phyloP scores from a whole-genome alignment of 176 grass and related monocot genomes.

The Saccharum officinarum region DNA sequence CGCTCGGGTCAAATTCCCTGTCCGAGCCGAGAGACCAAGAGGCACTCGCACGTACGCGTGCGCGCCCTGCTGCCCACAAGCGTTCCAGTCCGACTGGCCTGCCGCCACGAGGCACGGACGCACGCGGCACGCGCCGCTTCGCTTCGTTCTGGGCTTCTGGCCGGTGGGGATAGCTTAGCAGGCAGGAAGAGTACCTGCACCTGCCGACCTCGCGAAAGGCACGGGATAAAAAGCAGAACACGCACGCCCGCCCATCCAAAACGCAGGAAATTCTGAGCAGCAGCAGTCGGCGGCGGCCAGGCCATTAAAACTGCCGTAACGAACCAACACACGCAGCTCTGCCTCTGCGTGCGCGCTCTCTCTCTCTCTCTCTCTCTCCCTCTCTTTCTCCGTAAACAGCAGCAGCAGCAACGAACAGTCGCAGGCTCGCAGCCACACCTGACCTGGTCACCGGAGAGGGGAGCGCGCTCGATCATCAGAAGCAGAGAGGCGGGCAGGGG shows the following conservation, averaged over 20 bases:
- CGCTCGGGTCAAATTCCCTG: background rate
- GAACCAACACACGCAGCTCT: conserved; percentile 21
- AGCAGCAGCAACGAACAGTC: background rate
- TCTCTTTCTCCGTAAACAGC: background rate
- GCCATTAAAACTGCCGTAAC: conserved; percentile 18
- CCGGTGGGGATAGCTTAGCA: no score
- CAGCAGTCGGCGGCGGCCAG: conserved; percentile 16
- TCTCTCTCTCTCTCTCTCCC: no score
- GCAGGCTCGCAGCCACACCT: background rate
- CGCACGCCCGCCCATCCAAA: conserved; percentile 8
- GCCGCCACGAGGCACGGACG: background rate
- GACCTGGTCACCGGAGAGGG: background rate
- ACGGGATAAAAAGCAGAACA: conserved; percentile 27
- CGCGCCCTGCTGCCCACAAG: background rate
- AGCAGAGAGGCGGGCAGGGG: background rate
- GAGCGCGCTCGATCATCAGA: background rate
- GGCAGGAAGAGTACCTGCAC: background rate
- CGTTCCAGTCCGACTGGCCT: background rate
- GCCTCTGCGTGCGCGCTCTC: background rate
- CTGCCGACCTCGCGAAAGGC: background rate
- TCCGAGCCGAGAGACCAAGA: background rate
- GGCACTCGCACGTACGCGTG: background rate
- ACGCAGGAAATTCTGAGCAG: background rate
- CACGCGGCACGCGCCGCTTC: no score
- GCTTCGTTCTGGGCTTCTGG: no score